Evolutionary conservation across 352 stramenopile species (phyloP).

Genomic region (Phytophthora meadii): DNA sequence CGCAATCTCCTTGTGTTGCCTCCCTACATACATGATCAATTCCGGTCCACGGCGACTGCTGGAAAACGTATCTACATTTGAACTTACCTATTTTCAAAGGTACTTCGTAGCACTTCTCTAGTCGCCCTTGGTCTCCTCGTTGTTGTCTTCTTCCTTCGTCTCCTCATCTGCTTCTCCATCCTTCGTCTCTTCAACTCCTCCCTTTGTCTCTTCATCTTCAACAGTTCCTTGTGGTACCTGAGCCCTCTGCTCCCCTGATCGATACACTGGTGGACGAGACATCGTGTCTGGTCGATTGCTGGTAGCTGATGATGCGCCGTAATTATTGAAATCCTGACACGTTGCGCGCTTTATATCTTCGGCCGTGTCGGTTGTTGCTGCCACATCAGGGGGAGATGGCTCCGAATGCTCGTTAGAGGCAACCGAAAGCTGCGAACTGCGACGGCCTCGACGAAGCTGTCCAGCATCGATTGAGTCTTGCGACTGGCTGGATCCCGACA

Average conservation of each 20-base stretch:
- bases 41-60: conserved; percentile 9
- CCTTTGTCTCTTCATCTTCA: conserved; percentile 2
- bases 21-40: conserved; percentile 31
- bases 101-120: conserved; percentile 14
- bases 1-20: conserved; percentile 7
- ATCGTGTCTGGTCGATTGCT: conserved; percentile 8
- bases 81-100: conserved; percentile 6
- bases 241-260: not conserved
- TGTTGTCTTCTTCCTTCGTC: conserved; percentile 12
- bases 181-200: not conserved
- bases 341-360: conserved; percentile 25
- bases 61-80: conserved; percentile 29
- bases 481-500: conserved; percentile 40
- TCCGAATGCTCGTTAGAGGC: conserved; percentile 35
- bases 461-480: conserved; percentile 38
- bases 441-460: conserved; percentile 7
- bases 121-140: conserved; percentile 28
- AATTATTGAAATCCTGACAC: conserved; percentile 11
- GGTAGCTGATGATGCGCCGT: not conserved
- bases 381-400: conserved; percentile 27
- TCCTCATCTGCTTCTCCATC: conserved; percentile 12
- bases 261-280: conserved; percentile 12
- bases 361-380: conserved; percentile 6
- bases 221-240: not conserved
- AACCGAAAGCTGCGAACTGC: conserved; percentile 28